Percentiles rank a stretch among this genome's conserved stretches.
Conservation (phyloP, 1,284 basidiomycete species). For the Cryptococcus sp. region DNA sequence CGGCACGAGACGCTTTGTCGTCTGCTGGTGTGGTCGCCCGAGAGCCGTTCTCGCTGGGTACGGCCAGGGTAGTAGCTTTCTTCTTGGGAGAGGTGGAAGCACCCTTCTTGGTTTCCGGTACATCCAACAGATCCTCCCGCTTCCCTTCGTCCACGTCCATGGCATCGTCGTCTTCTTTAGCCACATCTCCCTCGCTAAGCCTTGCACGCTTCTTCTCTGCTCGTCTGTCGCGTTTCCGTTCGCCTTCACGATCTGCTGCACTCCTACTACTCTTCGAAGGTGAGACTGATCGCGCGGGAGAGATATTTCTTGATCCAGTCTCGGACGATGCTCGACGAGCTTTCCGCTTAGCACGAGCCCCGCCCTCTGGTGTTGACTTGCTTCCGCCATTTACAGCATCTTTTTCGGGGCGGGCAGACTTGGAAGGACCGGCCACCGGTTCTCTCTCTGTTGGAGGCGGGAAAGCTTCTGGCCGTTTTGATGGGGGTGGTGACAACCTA, state of each 20-base stretch:
- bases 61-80: slow-evolving; percentile 7
- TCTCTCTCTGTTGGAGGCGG: slow-evolving; percentile 20
- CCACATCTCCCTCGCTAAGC: slow-evolving; percentile 10
- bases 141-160: slow-evolving; percentile 22
- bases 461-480: slow-evolving; percentile 35
- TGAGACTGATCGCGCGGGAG: slow-evolving; percentile 12
- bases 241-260: slow-evolving; percentile 1
- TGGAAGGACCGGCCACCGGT: slow-evolving; percentile 23
- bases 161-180: slow-evolving; percentile 5
- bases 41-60: slow-evolving; percentile 5
- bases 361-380: background rate
- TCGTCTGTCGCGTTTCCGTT: slow-evolving; percentile 6
- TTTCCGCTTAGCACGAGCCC: slow-evolving; percentile 28
- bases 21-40: slow-evolving; percentile 15
- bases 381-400: background rate
- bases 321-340: slow-evolving; percentile 13
- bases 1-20: background rate
- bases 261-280: slow-evolving; percentile 7
- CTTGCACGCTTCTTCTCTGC: slow-evolving; percentile 11
- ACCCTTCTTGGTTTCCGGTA: slow-evolving; percentile 12
- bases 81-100: slow-evolving; percentile 9
- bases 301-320: slow-evolving; percentile 13
- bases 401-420: slow-evolving; percentile 2
- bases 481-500: slow-evolving; percentile 22
- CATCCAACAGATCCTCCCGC: slow-evolving; percentile 11